These are phyloP conservation scores for Verticillium dahliae DNA, from an alignment of 2,329 filamentous ascomycete genomes.

Conservation along the genomic window DNA sequence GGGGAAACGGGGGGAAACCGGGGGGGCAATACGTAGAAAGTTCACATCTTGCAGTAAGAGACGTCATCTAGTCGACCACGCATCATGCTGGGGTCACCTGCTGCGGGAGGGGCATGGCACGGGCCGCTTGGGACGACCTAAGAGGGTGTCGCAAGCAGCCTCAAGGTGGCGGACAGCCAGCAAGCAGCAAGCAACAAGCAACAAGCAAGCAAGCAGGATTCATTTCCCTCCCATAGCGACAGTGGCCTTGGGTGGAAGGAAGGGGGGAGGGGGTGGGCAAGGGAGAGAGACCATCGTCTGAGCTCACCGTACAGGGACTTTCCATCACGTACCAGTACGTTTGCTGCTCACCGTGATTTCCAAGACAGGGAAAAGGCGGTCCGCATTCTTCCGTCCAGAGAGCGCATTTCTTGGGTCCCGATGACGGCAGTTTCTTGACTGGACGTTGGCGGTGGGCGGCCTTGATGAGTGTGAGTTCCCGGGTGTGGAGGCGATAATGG, in stretches of 20 bases:
- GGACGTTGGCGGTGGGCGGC: neutral
- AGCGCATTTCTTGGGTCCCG: neutral
- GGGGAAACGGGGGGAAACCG: neutral
- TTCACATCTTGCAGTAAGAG: neutral
- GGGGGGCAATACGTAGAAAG: no score
- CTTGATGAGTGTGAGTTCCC: neutral
- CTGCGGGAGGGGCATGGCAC: neutral
- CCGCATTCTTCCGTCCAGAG: neutral
- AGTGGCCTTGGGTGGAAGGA: no score
- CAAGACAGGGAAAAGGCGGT: neutral
- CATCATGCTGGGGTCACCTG: neutral
- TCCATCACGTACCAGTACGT: no score
- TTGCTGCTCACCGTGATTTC: no score
- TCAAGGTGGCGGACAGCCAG: no score
- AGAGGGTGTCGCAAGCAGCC: neutral
- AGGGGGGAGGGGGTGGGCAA: no score
- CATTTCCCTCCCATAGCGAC: no score
- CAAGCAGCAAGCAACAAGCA: no score
- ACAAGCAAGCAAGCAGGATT: no score
- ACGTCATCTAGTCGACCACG: neutral
- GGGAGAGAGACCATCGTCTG: no score
- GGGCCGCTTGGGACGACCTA: neutral
- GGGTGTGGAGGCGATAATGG: neutral
- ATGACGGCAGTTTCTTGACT: neutral
- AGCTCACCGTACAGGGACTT: no score